A percentile compares a stretch with the other conserved stretches of the same genome.
Conservation (phyloP, 1,284 basidiomycete species). For the Kwoniella shivajii region DNA sequence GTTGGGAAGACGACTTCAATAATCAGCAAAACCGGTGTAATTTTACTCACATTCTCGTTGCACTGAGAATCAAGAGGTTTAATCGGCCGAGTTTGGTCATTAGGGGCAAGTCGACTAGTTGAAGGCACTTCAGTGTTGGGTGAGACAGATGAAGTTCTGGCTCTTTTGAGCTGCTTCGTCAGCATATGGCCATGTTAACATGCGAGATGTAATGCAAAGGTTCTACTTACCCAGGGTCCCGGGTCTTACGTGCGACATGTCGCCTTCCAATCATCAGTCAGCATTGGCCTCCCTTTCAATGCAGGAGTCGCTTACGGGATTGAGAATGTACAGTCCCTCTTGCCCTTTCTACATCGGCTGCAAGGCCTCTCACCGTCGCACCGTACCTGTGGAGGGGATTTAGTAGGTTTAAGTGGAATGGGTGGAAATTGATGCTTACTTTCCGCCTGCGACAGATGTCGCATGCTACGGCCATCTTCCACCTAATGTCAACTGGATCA, state of each 20-base stretch:
- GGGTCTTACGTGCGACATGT: conserved; percentile 5
- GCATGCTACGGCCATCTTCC: conserved; percentile 23
- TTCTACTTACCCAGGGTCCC: conserved; percentile 4
- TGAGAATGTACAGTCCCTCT: conserved; percentile 14
- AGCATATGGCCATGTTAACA: too few species aligned
- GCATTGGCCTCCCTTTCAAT: too few species aligned
- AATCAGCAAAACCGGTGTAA: not conserved
- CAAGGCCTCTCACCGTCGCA: conserved; percentile 20
- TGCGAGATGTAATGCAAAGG: too few species aligned
- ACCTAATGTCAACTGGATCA: conserved; percentile 18
- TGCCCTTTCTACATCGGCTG: conserved; percentile 12
- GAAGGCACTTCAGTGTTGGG: not conserved
- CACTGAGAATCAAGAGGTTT: too few species aligned
- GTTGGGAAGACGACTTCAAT: not conserved
- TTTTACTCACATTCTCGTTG: not conserved
- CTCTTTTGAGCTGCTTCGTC: conserved; percentile 1
- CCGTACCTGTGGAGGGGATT: conserved; percentile 5
- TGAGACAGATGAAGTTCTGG: not conserved
- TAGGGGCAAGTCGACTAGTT: not conserved
- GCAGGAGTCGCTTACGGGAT: conserved; percentile 7
- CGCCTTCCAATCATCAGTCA: not conserved
- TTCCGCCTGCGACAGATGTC: conserved; percentile 17
- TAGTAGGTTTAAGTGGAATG: not conserved
- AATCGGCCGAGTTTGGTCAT: too few species aligned
- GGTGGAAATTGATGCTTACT: not conserved